A percentile compares a stretch with the other conserved stretches of the same genome.
Evolutionary conservation across 768 basidiomycete species (phyloP).

Genomic region (Boletus pseudopeckii): DNA sequence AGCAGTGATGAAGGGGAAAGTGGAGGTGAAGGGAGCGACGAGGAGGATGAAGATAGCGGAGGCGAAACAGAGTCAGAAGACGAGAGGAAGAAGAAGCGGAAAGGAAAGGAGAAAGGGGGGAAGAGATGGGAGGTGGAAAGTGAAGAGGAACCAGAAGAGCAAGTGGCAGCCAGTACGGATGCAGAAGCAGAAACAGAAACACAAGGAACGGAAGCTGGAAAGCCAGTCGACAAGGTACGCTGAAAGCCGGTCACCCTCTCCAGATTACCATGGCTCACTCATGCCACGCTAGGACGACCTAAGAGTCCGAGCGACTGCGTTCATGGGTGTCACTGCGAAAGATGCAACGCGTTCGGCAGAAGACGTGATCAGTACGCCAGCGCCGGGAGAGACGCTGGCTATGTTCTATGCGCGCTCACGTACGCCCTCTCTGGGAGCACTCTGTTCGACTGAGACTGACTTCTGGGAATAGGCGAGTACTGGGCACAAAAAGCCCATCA

Average conservation of each 20-base stretch:
- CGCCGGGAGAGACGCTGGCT: conserved; percentile 81
- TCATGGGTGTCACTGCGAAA: conserved; percentile 66
- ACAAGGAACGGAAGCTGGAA: conserved; percentile 14
- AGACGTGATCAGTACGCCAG: conserved; percentile 72
- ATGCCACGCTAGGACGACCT: conserved; percentile 33
- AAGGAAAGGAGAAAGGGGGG: conserved; percentile 6
- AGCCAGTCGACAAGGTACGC: conserved; percentile 7
- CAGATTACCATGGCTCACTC: neutral
- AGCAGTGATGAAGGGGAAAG: conserved; percentile 61
- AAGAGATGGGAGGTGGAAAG: conserved; percentile 25
- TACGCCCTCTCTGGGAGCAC: conserved; percentile 33
- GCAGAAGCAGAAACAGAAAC: neutral
- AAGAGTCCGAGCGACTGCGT: conserved; percentile 42
- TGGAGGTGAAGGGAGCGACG: conserved; percentile 55
- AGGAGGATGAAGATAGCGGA: conserved; percentile 34
- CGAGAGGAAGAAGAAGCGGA: neutral
- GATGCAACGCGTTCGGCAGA: conserved; percentile 54
- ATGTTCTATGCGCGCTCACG: conserved; percentile 81
- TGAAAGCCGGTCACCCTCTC: neutral
- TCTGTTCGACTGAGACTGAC: neutral
- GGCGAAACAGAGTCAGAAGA: conserved; percentile 11
- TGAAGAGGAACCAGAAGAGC: conserved; percentile 24
- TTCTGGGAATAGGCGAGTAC: conserved; percentile 53
- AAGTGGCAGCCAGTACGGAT: neutral
- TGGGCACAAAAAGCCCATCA: conserved; percentile 74